phyloP scores from a whole-genome alignment of 2,329 filamentous ascomycete genomes.

The Diplodia intermedia region DNA sequence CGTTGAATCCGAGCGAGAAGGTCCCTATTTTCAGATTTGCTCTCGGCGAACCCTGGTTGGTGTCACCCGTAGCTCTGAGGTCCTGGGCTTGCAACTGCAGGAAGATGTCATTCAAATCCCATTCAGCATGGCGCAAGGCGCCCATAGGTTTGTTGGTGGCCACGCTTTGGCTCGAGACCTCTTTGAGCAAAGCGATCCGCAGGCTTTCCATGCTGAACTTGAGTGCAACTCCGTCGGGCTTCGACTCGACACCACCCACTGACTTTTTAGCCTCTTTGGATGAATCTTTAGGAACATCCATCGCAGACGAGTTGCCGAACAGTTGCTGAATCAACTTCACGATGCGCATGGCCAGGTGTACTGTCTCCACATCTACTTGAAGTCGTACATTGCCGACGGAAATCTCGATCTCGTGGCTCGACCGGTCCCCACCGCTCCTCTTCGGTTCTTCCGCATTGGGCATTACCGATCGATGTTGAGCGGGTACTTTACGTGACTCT shows the following conservation, averaged over 20 bases:
- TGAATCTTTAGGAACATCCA: neutral
- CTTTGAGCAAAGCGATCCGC: slow-evolving; percentile 36
- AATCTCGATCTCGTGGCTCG: slow-evolving; percentile 39
- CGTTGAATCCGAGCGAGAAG: slow-evolving; percentile 57
- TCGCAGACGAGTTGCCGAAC: neutral
- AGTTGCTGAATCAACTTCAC: slow-evolving; percentile 34
- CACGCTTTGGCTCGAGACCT: slow-evolving; percentile 11
- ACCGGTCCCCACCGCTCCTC: neutral
- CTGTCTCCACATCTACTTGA: slow-evolving; percentile 47
- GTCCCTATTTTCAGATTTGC: slow-evolving; percentile 38
- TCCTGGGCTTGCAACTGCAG: neutral
- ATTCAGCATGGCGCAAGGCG: slow-evolving; percentile 13
- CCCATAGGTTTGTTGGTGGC: slow-evolving; percentile 6
- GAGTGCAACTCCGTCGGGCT: slow-evolving; percentile 32
- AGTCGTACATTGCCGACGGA: slow-evolving; percentile 45
- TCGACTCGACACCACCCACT: slow-evolving; percentile 13
- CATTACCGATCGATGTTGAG: neutral
- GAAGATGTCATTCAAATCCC: slow-evolving; percentile 13
- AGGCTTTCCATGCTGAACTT: slow-evolving; percentile 42
- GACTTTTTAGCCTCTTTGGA: slow-evolving; percentile 25
- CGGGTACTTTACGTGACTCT: slow-evolving; percentile 8
- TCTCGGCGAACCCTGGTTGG: neutral
- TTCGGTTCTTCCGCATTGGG: neutral
- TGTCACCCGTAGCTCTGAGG: neutral
- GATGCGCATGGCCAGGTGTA: slow-evolving; percentile 45